Conservation (phyloP, 2,329 filamentous ascomycete genomes). For the Lasiodiplodia citricola region DNA sequence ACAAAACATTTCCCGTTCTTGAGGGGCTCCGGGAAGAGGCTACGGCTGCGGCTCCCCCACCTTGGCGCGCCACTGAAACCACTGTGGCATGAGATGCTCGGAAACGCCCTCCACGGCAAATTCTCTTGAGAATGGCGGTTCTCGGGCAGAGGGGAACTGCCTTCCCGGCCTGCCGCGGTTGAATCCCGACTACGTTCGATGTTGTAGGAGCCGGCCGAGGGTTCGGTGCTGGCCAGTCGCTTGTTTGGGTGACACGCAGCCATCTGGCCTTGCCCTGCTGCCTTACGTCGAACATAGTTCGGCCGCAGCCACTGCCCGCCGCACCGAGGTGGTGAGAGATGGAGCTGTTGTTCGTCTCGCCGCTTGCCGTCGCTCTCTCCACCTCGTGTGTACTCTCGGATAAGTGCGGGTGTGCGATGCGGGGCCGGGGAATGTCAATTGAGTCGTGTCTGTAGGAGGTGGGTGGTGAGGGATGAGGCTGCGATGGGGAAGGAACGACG, state of each 20-base stretch:
- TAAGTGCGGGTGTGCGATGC: not conserved
- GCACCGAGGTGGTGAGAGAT: not conserved
- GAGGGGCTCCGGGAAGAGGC: too few species aligned
- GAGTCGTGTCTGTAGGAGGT: not conserved
- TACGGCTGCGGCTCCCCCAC: too few species aligned
- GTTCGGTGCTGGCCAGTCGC: not conserved
- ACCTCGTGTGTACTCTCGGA: not conserved
- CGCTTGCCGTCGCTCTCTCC: not conserved
- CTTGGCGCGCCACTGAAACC: not conserved
- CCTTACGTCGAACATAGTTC: not conserved
- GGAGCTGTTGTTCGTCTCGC: not conserved
- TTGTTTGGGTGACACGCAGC: not conserved
- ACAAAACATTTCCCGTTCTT: too few species aligned
- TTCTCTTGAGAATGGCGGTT: not conserved
- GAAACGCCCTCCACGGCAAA: not conserved
- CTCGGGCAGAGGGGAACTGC: not conserved
- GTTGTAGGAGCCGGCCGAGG: conserved; percentile 1
- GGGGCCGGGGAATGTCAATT: not conserved
- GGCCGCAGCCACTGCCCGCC: not conserved
- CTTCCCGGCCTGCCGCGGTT: conserved; percentile 16
- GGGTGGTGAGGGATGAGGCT: not conserved
- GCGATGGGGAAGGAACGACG: not conserved
- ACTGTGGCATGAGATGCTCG: not conserved
- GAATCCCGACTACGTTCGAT: conserved; percentile 23
- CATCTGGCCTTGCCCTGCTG: not conserved